Evolutionary conservation across 164 flowering plant species (phyloP).

Genomic region (Magnolia kwangsiensis): DNA sequence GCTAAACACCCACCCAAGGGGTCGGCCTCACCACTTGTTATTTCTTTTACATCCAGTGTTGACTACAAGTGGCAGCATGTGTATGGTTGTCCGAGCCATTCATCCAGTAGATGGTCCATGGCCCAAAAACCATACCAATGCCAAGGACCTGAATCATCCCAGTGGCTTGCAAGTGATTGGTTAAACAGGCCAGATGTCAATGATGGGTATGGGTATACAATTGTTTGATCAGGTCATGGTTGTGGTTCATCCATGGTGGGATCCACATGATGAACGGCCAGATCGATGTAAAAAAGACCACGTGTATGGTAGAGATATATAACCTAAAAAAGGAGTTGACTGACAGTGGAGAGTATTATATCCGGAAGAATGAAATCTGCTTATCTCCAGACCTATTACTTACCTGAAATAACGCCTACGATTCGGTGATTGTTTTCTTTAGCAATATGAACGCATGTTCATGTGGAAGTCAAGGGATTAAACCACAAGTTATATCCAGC

Average conservation of each 20-base stretch:
- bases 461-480: not conserved
- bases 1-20: not conserved
- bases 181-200: too few relatives aligned
- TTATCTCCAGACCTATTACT: not conserved
- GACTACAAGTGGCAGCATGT: too few relatives aligned
- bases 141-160: too few relatives aligned
- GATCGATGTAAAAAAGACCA: not conserved
- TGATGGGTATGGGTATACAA: too few relatives aligned
- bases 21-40: not conserved
- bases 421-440: not conserved
- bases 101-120: too few relatives aligned
- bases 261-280: not conserved
- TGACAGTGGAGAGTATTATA: not conserved
- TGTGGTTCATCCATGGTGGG: not conserved
- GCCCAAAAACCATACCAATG: too few relatives aligned
- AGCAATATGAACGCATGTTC: conserved; percentile 1
- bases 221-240: too few relatives aligned
- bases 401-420: conserved; percentile 1
- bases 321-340: not conserved
- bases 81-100: too few relatives aligned
- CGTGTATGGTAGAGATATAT: not conserved
- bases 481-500: not conserved
- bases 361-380: not conserved
- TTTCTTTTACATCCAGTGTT: too few relatives aligned
- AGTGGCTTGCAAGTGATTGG: too few relatives aligned